phyloP scores from a whole-genome alignment of 2,329 filamentous ascomycete genomes.

The Penicillium freii region DNA sequence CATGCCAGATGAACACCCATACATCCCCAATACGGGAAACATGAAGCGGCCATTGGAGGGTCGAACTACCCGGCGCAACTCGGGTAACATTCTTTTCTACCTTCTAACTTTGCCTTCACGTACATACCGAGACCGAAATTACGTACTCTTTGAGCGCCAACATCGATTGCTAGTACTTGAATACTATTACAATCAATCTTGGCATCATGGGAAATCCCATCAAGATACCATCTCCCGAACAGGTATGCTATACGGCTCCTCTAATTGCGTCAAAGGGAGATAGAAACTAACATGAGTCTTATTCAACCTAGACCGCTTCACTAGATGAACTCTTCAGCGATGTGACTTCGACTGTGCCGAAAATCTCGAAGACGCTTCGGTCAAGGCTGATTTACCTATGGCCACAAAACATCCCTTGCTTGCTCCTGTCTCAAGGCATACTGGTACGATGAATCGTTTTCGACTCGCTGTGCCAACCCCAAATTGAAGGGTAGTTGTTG shows the following conservation, averaged over 20 bases:
- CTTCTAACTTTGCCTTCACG: neutral
- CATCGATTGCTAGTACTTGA: too few relatives aligned
- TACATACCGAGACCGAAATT: neutral
- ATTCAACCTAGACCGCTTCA: neutral
- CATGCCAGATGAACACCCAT: too few relatives aligned
- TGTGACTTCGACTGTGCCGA: conserved; percentile 10
- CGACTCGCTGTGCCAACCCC: too few relatives aligned
- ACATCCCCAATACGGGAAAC: too few relatives aligned
- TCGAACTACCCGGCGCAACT: too few relatives aligned
- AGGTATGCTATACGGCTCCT: neutral
- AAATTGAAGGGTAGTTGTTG: too few relatives aligned
- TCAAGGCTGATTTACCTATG: too few relatives aligned
- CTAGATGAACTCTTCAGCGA: neutral
- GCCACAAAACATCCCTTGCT: neutral
- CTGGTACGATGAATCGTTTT: too few relatives aligned
- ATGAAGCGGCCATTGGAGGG: too few relatives aligned
- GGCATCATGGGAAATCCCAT: neutral
- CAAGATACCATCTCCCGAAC: neutral
- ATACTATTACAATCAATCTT: too few relatives aligned
- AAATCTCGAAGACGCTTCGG: neutral
- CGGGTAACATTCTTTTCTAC: neutral
- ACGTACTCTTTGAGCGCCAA: too few relatives aligned
- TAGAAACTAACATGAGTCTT: neutral
- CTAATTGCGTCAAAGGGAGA: neutral
- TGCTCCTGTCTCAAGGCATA: neutral